Conservation (phyloP, 306 rosid genomes). For the Trichosanthes truncata region DNA sequence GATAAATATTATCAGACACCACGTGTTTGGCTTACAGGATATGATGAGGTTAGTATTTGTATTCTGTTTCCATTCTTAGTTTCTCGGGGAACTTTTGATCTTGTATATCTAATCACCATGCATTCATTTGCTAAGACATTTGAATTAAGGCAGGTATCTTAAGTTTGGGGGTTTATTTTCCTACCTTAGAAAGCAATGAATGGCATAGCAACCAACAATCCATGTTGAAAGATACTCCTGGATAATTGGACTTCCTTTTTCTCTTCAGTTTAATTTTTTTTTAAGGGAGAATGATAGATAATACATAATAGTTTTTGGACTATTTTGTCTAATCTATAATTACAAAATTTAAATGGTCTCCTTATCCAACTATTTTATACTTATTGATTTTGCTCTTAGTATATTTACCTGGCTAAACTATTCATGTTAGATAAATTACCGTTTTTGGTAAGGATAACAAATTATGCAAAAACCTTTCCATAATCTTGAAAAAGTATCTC, state of each 20-base stretch:
- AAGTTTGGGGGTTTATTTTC: background rate
- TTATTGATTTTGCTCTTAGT: too few relatives aligned
- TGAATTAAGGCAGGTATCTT: background rate
- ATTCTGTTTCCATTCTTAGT: background rate
- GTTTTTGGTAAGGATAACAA: too few relatives aligned
- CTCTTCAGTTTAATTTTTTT: background rate
- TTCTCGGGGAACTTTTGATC: background rate
- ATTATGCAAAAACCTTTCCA: too few relatives aligned
- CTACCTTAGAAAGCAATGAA: background rate
- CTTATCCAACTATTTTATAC: too few relatives aligned
- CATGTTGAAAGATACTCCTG: background rate
- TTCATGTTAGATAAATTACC: too few relatives aligned
- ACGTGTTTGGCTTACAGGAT: conserved; percentile 97
- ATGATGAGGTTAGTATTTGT: conserved; percentile 69
- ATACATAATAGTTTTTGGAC: too few relatives aligned
- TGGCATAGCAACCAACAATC: background rate
- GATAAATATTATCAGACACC: conserved; percentile 98
- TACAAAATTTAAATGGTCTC: too few relatives aligned
- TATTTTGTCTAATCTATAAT: too few relatives aligned
- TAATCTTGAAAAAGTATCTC: too few relatives aligned
- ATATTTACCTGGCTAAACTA: too few relatives aligned
- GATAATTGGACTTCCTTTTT: background rate
- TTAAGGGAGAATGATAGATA: too few relatives aligned
- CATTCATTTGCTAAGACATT: background rate
- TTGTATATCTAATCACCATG: background rate